These are phyloP conservation scores for Conoideocrella luteorostrata DNA, from an alignment of 2,329 filamentous ascomycete species.

Conservation along the genomic window DNA sequence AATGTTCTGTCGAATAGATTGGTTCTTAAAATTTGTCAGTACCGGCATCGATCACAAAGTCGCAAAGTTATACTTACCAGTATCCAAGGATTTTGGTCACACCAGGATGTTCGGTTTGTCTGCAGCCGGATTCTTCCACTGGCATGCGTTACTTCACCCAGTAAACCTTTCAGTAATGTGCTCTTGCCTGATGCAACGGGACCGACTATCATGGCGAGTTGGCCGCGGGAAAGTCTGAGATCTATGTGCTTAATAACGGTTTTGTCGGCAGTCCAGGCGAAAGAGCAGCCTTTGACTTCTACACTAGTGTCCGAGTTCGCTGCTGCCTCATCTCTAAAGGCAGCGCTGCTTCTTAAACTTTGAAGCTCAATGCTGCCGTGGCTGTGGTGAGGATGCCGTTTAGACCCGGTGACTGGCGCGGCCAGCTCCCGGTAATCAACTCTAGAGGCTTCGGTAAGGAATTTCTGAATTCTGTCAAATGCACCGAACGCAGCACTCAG, in stretches of 20 bases:
- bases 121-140: constrained; percentile 14
- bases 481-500: constrained; percentile 32
- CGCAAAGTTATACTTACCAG: constrained; percentile 13
- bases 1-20: constrained; percentile 28
- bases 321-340: not conserved
- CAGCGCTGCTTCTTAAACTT: not conserved
- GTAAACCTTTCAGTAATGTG: constrained; percentile 33
- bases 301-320: not conserved
- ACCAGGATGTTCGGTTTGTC: constrained; percentile 19
- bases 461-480: constrained; percentile 33
- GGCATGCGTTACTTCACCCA: constrained; percentile 23
- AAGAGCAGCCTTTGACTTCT: constrained; percentile 19
- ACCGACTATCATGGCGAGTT: constrained; percentile 34
- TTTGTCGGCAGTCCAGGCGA: constrained; percentile 28
- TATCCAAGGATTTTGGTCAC: constrained; percentile 29
- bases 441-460: constrained; percentile 21
- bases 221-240: constrained; percentile 22
- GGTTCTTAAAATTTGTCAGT: constrained; percentile 18
- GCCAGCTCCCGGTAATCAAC: constrained; percentile 17
- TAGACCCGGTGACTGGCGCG: no score
- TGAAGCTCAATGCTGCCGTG: constrained; percentile 9
- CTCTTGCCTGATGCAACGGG: constrained; percentile 40
- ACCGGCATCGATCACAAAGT: not conserved
- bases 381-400: no score
- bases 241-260: constrained; percentile 24